Evolutionary conservation across 1,284 basidiomycete genomes (phyloP), one percentile per base, ranked within the genome.

Genomic region (Boletus mariae): DNA sequence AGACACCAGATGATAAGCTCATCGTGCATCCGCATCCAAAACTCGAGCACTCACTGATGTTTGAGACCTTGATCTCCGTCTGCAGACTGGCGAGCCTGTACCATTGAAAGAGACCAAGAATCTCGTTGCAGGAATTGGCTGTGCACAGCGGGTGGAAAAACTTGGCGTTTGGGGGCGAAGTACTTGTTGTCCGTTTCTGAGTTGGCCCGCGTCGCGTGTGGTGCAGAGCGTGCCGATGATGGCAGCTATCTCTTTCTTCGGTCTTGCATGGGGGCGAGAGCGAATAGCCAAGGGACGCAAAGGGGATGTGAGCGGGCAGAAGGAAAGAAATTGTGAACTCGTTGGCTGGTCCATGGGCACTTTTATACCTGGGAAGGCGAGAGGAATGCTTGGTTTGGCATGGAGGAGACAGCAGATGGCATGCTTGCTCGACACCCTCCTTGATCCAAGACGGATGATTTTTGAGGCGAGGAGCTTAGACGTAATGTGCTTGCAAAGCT

Each of bases 71-170:
- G 26, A 55, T 10, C 2, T 55, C 17, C 15, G 54, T 55, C 23
- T 56, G 8, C 2, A 60, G 66, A 32, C 61, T 67, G 40, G 54
- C 52, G 31, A 71, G 56, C 42, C 67, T 63, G 46, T 55, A 68
- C 66, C 67, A 68, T 23, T 68, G 58, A 55, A 60, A 71, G 37
- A 43, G 32, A 31, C 66, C 67, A 0, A 66, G 35, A 38, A 71
- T 59, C 42, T 70, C 56, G 49, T 60, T 59, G 28, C 66, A 50
- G 5, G 64, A 60, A 38, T 52, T 56, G 47, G 65, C 62, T 13
- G 1, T 62, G 63, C 57, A 68, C 28, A 70, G 13, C 6, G 62
- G 58, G 51, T 70, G 64, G 13, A 32, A 40, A 20, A 12, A 20
- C 17, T 15, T 15, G 32, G 13, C 5, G 12, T 7, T 10, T 40